Evolutionary conservation across 2,329 filamentous ascomycete species (phyloP), one percentile per base, ranked within the genome.

Genomic region (Daldinia eschscholtzii): DNA sequence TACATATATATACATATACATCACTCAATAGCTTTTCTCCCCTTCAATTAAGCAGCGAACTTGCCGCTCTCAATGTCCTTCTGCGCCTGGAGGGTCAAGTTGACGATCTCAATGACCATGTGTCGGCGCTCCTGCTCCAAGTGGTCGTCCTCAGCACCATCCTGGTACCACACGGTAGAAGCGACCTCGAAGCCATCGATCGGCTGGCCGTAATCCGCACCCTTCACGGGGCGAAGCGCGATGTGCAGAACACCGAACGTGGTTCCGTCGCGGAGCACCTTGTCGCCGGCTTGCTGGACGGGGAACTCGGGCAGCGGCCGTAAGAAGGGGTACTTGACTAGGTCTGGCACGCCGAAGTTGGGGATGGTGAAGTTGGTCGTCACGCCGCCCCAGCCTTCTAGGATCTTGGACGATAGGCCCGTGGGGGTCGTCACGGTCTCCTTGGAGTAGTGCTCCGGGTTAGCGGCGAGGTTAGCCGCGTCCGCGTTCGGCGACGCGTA

Each of bases 311-410:
- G 64, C 26, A 76, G 62, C 2, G 37, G 52, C 6, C 71, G 70
- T 3, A 82, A 71, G 50, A 81, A 77, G 0, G 76, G 74, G 57
- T 80, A 74, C 56, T 75, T 77, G 12, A 68, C 59, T 20, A 70
- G 74, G 60, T 75, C 69, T 2, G 75, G 73, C 1, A 73, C 66
- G 30, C 76, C 71, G 55, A 75, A 74, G 69, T 76, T 75, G 6
- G 79, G 79, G n/a, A 81, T 75, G 26, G 77, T 76, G 41, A 81
- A 77, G 65, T 80, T 78, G 70, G 76, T 81, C 7, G 70, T 76
- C 48, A 82, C 76, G 58, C 79, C 77, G 48, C 74, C 73, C 74
- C 75, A 76, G 26, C 75, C 74, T 52, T 76, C 75, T 10, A 76
- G 71, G 52, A 78, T 77, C 37, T 70, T 67, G 23, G 76, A 75